phyloP scores from a whole-genome alignment of 2,329 filamentous ascomycete genomes.

The Chaetomiaceae sp. region DNA sequence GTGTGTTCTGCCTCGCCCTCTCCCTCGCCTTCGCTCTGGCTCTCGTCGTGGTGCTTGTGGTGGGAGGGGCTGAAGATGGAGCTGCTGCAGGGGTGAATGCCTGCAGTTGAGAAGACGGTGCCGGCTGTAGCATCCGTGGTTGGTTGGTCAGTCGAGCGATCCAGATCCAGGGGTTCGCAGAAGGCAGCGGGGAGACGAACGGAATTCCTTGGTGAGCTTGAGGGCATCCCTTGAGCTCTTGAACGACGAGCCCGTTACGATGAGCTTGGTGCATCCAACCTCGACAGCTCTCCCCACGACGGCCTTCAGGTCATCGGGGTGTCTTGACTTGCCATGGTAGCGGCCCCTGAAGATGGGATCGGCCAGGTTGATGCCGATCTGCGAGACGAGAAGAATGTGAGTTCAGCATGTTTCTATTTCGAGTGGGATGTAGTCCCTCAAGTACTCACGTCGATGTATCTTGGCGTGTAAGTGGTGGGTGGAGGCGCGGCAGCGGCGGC shows the following conservation, averaged over 20 bases:
- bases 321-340: conserved; percentile 74
- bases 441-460: conserved; percentile 57
- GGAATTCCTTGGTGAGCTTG: conserved; percentile 19
- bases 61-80: conserved; percentile 64
- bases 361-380: conserved; percentile 93
- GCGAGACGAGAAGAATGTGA: background rate
- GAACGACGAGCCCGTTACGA: conserved; percentile 89
- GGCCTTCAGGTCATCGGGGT: conserved; percentile 67
- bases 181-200: conserved; percentile 8
- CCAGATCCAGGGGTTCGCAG: background rate
- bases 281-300: conserved; percentile 74
- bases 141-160: conserved; percentile 6
- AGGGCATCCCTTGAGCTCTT: conserved; percentile 60
- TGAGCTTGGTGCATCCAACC: conserved; percentile 80
- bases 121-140: conserved; percentile 53
- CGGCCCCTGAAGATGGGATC: conserved; percentile 83
- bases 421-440: background rate
- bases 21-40: conserved; percentile 33
- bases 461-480: conserved; percentile 38
- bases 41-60: conserved; percentile 41
- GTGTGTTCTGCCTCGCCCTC: conserved; percentile 38
- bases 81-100: conserved; percentile 88
- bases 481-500: background rate
- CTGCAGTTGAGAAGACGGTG: conserved; percentile 82
- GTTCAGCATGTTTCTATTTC: background rate